These are phyloP conservation scores for Russula olivacea DNA, from an alignment of 768 basidiomycete genomes.

Conservation along the genomic window DNA sequence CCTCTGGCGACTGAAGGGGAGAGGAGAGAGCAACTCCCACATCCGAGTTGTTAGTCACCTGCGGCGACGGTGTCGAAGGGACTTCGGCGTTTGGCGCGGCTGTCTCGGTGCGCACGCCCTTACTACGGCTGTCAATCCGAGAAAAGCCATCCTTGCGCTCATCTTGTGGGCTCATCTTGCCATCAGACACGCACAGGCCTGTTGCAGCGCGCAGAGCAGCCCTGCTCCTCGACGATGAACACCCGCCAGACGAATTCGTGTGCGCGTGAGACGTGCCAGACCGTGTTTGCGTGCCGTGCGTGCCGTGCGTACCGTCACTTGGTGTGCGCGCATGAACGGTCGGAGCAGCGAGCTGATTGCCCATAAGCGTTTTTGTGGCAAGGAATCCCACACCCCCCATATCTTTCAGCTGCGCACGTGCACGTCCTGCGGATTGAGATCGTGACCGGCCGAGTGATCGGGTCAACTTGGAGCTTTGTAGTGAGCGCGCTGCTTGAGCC, in stretches of 20 bases:
- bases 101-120: neutral
- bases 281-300: conserved; percentile 33
- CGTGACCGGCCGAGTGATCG: conserved; percentile 59
- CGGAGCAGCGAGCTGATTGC: conserved; percentile 55
- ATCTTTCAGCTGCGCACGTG: conserved; percentile 28
- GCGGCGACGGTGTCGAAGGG: conserved; percentile 32
- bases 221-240: conserved; percentile 38
- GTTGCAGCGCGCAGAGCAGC: conserved; percentile 34
- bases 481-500: conserved; percentile 51
- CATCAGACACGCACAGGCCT: conserved; percentile 27
- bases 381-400: conserved; percentile 49
- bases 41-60: conserved; percentile 24
- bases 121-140: conserved; percentile 16
- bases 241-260: conserved; percentile 26
- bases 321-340: conserved; percentile 30
- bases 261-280: conserved; percentile 32
- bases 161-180: conserved; percentile 19
- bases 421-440: conserved; percentile 47
- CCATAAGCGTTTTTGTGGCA: conserved; percentile 59
- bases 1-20: conserved; percentile 28
- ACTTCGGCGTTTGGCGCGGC: neutral
- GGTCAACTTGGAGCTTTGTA: conserved; percentile 53
- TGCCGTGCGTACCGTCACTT: conserved; percentile 26
- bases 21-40: conserved; percentile 45
- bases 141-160: conserved; percentile 18